phyloP scores from a whole-genome alignment of 1,139 yeast genomes.

The Yamadazyma conglobata region DNA sequence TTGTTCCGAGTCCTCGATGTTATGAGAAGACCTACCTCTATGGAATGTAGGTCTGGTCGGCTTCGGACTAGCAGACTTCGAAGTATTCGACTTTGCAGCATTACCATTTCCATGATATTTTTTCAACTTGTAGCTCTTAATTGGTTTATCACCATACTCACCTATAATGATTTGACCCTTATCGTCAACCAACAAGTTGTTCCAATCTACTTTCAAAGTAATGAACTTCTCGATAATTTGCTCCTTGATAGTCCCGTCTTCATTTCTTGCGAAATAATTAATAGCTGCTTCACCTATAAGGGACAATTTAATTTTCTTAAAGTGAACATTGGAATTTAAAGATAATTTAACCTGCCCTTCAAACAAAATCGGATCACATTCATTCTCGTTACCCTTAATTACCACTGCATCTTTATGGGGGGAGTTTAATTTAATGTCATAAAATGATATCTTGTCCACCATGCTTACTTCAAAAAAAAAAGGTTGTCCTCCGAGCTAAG shows the following conservation, averaged over 20 bases:
- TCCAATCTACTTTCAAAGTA: conserved; percentile 56
- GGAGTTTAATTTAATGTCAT: conserved; percentile 41
- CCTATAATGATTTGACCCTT: conserved; percentile 47
- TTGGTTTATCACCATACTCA: conserved; percentile 35
- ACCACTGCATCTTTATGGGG: conserved; percentile 52
- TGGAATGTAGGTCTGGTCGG: conserved; percentile 17
- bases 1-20: conserved; percentile 6
- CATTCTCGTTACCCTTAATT: conserved; percentile 56
- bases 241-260: conserved; percentile 31
- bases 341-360: conserved; percentile 58
- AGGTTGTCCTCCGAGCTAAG: too few relatives aligned
- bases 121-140: conserved; percentile 14
- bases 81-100: neutral
- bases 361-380: conserved; percentile 50
- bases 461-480: conserved; percentile 31
- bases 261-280: conserved; percentile 47
- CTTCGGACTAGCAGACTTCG: neutral
- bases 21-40: conserved; percentile 21
- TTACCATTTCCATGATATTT: conserved; percentile 5
- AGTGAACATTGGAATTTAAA: conserved; percentile 47
- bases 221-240: conserved; percentile 49
- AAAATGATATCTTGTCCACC: conserved; percentile 72
- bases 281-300: conserved; percentile 54
- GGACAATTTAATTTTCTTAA: conserved; percentile 44
- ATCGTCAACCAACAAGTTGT: conserved; percentile 47